These are phyloP conservation scores for Herpetomonas tarakana DNA, from an alignment of 208 protist species.

Conservation along the genomic window DNA sequence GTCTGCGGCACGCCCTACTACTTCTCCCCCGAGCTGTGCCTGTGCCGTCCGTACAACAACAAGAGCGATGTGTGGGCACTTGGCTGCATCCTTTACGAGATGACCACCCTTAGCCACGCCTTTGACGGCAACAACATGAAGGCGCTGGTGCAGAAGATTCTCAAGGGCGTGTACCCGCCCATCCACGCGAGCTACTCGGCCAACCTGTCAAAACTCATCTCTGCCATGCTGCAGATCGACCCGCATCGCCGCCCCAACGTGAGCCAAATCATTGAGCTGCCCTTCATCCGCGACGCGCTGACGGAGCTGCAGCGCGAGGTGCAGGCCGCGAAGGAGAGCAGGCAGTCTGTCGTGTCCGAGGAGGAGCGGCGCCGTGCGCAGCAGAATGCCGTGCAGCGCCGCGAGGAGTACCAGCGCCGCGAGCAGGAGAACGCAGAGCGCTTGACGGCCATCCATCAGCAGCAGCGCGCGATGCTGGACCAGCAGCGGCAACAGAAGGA, in stretches of 20 bases:
- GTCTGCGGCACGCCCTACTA: slow-evolving; percentile 96
- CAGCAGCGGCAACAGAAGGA: slow-evolving; percentile 58
- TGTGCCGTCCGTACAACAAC: slow-evolving; percentile 94
- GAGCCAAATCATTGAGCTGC: slow-evolving; percentile 68
- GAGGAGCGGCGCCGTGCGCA: slow-evolving; percentile 48
- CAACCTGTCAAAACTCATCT: slow-evolving; percentile 73
- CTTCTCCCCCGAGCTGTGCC: slow-evolving; percentile 94
- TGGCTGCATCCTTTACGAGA: slow-evolving; percentile 89
- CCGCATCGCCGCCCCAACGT: slow-evolving; percentile 76
- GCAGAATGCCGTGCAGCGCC: slow-evolving; percentile 25
- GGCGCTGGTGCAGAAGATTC: slow-evolving; percentile 86
- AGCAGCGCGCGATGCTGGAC: slow-evolving; percentile 32
- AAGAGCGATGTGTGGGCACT: slow-evolving; percentile 94
- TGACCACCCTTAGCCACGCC: slow-evolving; percentile 86
- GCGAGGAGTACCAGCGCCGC: slow-evolving; percentile 42
- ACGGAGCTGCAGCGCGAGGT: slow-evolving; percentile 57
- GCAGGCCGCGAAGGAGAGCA: slow-evolving; percentile 39
- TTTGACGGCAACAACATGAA: slow-evolving; percentile 91
- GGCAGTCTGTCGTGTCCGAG: slow-evolving; percentile 35
- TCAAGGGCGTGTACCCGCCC: slow-evolving; percentile 82
- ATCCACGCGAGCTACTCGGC: slow-evolving; percentile 73
- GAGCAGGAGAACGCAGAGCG: slow-evolving; percentile 49
- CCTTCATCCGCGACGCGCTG: slow-evolving; percentile 77
- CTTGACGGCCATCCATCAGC: slow-evolving; percentile 37
- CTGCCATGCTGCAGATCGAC: slow-evolving; percentile 84